Evolutionary conservation across 78 protist species (phyloP), one percentile per base, ranked within the genome.

Genomic region (Dictyostelium firmibasis): DNA sequence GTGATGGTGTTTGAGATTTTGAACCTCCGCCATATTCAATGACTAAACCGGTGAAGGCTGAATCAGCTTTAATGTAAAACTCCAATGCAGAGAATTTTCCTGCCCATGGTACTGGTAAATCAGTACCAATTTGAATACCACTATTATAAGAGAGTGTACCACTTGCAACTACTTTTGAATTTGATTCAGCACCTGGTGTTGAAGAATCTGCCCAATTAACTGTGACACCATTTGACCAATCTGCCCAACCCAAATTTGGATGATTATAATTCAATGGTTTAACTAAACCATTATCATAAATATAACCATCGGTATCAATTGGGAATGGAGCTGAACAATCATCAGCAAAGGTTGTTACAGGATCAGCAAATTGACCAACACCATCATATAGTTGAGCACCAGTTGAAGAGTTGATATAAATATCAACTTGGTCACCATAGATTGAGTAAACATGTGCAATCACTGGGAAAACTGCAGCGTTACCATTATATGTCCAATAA

Each of bases 171-270:
- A 60, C 16, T 27, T 11, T 53, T 20, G 83, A 72, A 31, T 11
- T 11, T 8, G 79, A 29, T 4, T 43, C 67, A 0, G 87, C 94
- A 35, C 94, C 94, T 10, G 64, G 0, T 18, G 83, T 50, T 23
- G 83, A 41, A 1, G 29, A 27, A 43, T 89, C 94, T 4, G 29
- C 44, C 94, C 94, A 89, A 64, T 89, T 89, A 5, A 89, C 79
- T 2, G 62, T 81, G 13, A 84, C 83, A 35, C 87, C 85, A 62
- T 67, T 79, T 36, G 86, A 78, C 94, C 94, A 89, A 81, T 89
- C 94, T 0, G 84, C 18, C 93, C 93, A 88, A 43, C 93, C 93
- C 0, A 88, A 25, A 44, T 88, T 88, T 36, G 93, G 93, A 41
- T 88, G 38, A 16, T 23, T 38, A 47, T 47, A 20, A 36, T 76